phyloP scores from a whole-genome alignment of 2,329 filamentous ascomycete species.

The Aureobasidium vineae region DNA sequence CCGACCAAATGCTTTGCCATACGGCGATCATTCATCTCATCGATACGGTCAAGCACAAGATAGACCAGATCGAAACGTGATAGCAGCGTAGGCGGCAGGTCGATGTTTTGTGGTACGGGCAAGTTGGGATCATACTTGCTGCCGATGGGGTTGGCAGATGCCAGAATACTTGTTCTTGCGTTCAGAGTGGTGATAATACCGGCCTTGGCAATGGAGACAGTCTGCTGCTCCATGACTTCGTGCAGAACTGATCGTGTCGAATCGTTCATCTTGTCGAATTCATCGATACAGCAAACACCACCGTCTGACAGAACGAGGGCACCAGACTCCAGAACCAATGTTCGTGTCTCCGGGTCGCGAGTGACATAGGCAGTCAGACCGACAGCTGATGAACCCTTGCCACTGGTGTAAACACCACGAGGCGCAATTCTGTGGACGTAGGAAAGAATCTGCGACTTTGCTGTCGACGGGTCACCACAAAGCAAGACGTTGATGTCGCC shows the following conservation, averaged over 20 bases:
- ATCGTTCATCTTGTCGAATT: conserved; percentile 89
- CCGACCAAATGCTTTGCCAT: conserved; percentile 89
- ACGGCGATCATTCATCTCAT: conserved; percentile 84
- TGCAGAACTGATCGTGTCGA: conserved; percentile 78
- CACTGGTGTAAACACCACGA: conserved; percentile 81
- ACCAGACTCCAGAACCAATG: conserved; percentile 80
- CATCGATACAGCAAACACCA: conserved; percentile 81
- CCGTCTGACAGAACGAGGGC: conserved; percentile 78
- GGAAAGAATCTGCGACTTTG: conserved; percentile 95
- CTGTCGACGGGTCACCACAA: conserved; percentile 93
- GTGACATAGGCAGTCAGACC: conserved; percentile 81
- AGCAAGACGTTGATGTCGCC: conserved; percentile 97
- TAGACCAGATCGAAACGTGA: conserved; percentile 98
- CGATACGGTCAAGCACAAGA: conserved; percentile 88
- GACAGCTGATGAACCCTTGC: conserved; percentile 76
- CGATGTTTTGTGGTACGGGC: conserved; percentile 96
- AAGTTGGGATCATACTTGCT: conserved; percentile 96
- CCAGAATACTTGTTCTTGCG: conserved; percentile 91
- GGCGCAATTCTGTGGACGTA: conserved; percentile 98
- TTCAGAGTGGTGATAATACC: conserved; percentile 97
- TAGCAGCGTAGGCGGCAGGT: conserved; percentile 88
- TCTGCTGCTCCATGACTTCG: conserved; percentile 88
- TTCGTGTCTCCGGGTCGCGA: conserved; percentile 78
- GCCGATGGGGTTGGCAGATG: conserved; percentile 96
- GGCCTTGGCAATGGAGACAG: conserved; percentile 82